Evolutionary conservation across 495 filamentous ascomycete genomes (phyloP).

Genomic region (Aspergillus funiculosus): DNA sequence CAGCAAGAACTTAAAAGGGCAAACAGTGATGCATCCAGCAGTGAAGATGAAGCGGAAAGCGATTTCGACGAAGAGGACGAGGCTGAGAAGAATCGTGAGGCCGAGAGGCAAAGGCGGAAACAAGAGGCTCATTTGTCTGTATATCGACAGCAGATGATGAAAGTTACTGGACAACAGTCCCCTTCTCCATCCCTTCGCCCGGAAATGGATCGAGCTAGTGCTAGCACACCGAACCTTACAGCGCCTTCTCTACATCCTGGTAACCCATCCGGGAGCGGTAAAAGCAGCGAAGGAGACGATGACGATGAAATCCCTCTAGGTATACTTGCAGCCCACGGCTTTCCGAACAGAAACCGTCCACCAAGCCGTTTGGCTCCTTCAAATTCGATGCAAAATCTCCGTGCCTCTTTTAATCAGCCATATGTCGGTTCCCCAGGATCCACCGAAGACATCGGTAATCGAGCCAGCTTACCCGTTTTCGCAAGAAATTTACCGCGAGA

Average conservation of each 20-base stretch:
- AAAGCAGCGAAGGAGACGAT: slow-evolving; percentile 59
- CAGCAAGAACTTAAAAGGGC: slow-evolving; percentile 65
- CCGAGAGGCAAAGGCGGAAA: slow-evolving; percentile 72
- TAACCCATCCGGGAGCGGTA: slow-evolving; percentile 39
- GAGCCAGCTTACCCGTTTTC: slow-evolving; percentile 66
- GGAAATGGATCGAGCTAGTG: slow-evolving; percentile 36
- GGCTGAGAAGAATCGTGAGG: slow-evolving; percentile 62
- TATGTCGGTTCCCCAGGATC: slow-evolving; percentile 41
- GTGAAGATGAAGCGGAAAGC: slow-evolving; percentile 44
- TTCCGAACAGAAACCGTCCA: slow-evolving; percentile 75
- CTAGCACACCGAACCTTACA: slow-evolving; percentile 42
- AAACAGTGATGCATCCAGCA: slow-evolving; percentile 43
- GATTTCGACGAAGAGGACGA: slow-evolving; percentile 85
- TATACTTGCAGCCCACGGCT: slow-evolving; percentile 87
- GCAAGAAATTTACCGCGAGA: slow-evolving; percentile 81
- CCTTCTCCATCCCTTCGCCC: slow-evolving; percentile 39
- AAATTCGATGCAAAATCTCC: slow-evolving; percentile 52
- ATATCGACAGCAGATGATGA: slow-evolving; percentile 96
- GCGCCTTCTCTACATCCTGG: slow-evolving; percentile 29
- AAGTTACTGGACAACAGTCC: slow-evolving; percentile 73
- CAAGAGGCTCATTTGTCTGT: slow-evolving; percentile 88
- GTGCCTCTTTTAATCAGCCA: slow-evolving; percentile 34
- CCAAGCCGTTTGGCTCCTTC: slow-evolving; percentile 64
- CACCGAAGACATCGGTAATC: slow-evolving; percentile 35
- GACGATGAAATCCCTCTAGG: slow-evolving; percentile 86